phyloP scores from a whole-genome alignment of 257 asterid genomes.

The Solanum okadae region DNA sequence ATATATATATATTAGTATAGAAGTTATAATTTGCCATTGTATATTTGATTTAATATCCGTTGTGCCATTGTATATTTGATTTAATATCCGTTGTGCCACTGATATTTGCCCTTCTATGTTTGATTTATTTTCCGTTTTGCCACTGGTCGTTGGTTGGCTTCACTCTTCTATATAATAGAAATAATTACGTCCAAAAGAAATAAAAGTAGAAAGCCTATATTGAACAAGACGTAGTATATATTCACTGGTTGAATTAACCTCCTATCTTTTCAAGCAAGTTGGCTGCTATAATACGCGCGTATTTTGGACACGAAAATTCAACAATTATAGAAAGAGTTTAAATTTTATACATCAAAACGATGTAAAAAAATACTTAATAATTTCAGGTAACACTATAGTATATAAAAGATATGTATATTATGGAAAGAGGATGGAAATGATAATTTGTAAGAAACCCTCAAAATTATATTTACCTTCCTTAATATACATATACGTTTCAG shows the following conservation, averaged over 20 bases:
- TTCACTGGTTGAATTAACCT: neutral
- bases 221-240: neutral
- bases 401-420: neutral
- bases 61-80: no score
- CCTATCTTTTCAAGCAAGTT: neutral
- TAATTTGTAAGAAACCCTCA: neutral
- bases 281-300: neutral
- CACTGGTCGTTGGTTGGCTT: no score
- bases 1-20: no score
- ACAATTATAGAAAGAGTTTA: neutral
- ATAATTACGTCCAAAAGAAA: no score
- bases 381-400: neutral
- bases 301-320: neutral
- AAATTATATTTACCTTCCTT: neutral
- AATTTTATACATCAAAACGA: neutral
- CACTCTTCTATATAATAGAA: no score
- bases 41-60: no score
- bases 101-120: no score
- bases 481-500: neutral
- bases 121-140: no score
- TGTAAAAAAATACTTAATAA: no score
- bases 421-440: neutral
- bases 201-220: neutral
- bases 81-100: no score
- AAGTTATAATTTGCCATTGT: no score